A percentile compares a stretch with the other conserved stretches of the same genome.
Conservation (phyloP, 257 asterid genomes). For the Jaltomata sinuosa region DNA sequence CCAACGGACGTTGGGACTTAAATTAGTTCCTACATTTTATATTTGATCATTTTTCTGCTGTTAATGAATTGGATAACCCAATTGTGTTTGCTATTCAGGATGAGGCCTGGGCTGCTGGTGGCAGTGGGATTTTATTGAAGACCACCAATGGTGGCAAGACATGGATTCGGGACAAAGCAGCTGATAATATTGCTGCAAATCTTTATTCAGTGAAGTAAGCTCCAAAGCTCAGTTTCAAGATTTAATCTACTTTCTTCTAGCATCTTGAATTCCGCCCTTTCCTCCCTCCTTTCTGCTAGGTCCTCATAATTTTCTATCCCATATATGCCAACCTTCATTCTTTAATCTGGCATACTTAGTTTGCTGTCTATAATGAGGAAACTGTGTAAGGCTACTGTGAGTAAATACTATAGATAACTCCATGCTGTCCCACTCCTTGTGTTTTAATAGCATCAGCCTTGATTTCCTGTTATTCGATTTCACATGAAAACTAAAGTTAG, state of each 20-base stretch:
- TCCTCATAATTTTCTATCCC: background rate
- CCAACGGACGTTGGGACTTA: background rate
- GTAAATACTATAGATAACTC: background rate
- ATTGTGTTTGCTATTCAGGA: constrained; percentile 32
- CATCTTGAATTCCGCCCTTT: background rate
- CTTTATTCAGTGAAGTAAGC: constrained; percentile 94
- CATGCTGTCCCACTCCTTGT: background rate
- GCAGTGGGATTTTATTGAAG: constrained; percentile 86
- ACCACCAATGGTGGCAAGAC: constrained; percentile 83
- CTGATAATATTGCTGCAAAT: constrained; percentile 95
- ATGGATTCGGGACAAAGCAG: constrained; percentile 92
- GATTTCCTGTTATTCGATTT: background rate
- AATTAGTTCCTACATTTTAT: background rate
- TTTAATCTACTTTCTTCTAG: background rate
- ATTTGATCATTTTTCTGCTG: background rate
- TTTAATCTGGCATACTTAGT: background rate
- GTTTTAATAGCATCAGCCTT: background rate
- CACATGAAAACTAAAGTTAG: background rate
- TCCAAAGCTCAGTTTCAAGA: background rate
- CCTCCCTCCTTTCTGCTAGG: background rate
- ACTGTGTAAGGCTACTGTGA: background rate
- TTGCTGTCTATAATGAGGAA: background rate
- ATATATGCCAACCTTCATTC: background rate
- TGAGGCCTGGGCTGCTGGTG: constrained; percentile 99
- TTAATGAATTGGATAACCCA: background rate